Evolutionary conservation across 73 alveolate genomes (phyloP).

Genomic region (Blepharisma stoltei): DNA sequence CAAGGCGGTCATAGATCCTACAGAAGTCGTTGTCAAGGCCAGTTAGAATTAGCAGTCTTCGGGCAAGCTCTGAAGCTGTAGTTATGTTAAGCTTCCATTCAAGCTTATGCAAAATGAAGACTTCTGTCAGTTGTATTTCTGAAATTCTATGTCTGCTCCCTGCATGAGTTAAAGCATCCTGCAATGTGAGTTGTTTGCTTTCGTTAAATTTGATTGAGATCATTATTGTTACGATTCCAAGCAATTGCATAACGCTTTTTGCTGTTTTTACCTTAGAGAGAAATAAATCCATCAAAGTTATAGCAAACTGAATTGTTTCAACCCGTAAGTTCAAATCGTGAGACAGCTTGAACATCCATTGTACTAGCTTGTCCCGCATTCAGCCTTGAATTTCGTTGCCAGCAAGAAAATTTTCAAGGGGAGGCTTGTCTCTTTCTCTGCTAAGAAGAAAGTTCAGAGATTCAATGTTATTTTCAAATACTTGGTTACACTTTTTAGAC

Average conservation of each 20-base stretch:
- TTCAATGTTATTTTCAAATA: no score
- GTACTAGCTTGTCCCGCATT: not conserved
- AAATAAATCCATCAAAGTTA: not conserved
- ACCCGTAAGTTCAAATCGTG: not conserved
- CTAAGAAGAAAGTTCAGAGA: no score
- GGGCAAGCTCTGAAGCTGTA: slow-evolving; percentile 9
- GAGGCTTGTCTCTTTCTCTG: no score
- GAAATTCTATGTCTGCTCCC: no score
- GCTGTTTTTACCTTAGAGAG: not conserved
- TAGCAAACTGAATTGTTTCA: not conserved
- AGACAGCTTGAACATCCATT: not conserved
- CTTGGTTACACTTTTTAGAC: no score
- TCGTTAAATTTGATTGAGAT: no score
- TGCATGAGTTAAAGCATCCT: no score
- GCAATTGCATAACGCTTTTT: not conserved
- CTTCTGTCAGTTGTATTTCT: slow-evolving; percentile 3
- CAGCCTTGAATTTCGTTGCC: not conserved
- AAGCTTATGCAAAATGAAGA: not conserved
- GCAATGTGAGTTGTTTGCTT: no score
- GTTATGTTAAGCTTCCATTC: not conserved
- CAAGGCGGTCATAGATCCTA: not conserved
- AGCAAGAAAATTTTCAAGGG: no score
- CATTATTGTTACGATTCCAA: not conserved
- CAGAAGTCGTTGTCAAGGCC: not conserved
- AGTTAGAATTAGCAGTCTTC: not conserved